Evolutionary conservation across 495 filamentous ascomycete species (phyloP), one percentile per base, ranked within the genome.

Genomic region (Patellaria atrata): DNA sequence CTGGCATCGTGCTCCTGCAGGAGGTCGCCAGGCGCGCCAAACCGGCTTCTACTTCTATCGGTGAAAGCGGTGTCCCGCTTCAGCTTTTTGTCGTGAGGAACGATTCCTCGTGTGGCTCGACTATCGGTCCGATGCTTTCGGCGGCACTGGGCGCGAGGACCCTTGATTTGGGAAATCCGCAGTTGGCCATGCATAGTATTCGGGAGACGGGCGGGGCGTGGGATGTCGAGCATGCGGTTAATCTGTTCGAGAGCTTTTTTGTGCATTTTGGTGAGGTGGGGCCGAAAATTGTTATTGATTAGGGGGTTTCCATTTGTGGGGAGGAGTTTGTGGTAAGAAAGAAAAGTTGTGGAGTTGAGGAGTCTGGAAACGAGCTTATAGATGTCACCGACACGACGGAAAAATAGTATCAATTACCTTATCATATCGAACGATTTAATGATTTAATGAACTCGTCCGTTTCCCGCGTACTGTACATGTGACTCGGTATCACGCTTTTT

Each of bases 41-140:
- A 61, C 49, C 26, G 47, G 56, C 22, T 50, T 52, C 54, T 8
- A 51, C 41, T 8, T 47, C 42, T 33, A 43, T 36, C 12, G 37
- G 46, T 1, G 44, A 40, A 0, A 38, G 41, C 9, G 67, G 68
- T 22, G 82, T 94, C 22, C 89, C 91, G 10, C 62, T 99, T 43
- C 89, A 99, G 59, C 57, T 94, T 22, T 94, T 96, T 48, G 91
- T 99, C 20, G 89, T 94, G 31, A 74, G 83, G 51, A 99, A 99
- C 52, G 89, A 99, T 51, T 83, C 76, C 0, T 71, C 78, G 34
- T 99, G 89, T 51, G 89, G 89, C 31, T 82, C 80, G 59, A 99
- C 89, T 20, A 99, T 99, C 50, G 89, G 89, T 0, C 89, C 89
- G 9, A 93, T 93, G 82, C 62, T 96, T 24, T 76, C 75, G 27